Evolutionary conservation across 1,139 yeast genomes (phyloP).

Genomic region (Nadsonia commutata): DNA sequence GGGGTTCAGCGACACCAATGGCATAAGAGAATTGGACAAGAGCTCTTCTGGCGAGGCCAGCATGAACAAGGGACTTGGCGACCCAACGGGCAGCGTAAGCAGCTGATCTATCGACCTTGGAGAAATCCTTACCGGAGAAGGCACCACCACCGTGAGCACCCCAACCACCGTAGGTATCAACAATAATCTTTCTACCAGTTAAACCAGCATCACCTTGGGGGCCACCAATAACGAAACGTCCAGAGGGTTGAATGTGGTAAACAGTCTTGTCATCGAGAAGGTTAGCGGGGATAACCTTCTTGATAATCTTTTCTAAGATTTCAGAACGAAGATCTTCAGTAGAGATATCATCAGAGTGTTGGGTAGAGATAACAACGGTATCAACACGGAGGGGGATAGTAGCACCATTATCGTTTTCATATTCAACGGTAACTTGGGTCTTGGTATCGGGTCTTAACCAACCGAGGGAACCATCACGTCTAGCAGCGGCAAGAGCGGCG

Average conservation of each 20-base stretch:
- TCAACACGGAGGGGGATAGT: conserved; percentile 92
- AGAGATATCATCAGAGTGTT: conserved; percentile 90
- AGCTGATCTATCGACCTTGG: conserved; percentile 99
- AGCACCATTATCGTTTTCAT: conserved; percentile 87
- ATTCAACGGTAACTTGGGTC: conserved; percentile 98
- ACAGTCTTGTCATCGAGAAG: conserved; percentile 88
- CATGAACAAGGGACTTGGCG: conserved; percentile 90
- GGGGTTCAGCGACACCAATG: conserved; percentile 99
- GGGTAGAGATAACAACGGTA: conserved; percentile 94
- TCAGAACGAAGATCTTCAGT: conserved; percentile 81
- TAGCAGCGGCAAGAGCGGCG: conserved; percentile 91
- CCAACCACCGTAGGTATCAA: conserved; percentile 99
- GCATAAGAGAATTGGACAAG: conserved; percentile 98
- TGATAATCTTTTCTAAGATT: conserved; percentile 64
- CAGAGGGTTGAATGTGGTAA: conserved; percentile 98
- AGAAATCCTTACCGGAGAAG: conserved; percentile 98
- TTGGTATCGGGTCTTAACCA: conserved; percentile 99
- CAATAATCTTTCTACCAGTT: conserved; percentile 98
- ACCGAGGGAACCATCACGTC: conserved; percentile 85
- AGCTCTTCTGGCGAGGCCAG: conserved; percentile 94
- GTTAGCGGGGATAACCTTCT: conserved; percentile 83
- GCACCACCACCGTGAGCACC: conserved; percentile 99
- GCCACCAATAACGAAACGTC: conserved; percentile 99
- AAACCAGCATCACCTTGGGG: conserved; percentile 99
- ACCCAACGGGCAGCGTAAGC: conserved; percentile 99